Evolutionary conservation across 2,329 filamentous ascomycete species (phyloP).

Genomic region (Dactylellina sp.): DNA sequence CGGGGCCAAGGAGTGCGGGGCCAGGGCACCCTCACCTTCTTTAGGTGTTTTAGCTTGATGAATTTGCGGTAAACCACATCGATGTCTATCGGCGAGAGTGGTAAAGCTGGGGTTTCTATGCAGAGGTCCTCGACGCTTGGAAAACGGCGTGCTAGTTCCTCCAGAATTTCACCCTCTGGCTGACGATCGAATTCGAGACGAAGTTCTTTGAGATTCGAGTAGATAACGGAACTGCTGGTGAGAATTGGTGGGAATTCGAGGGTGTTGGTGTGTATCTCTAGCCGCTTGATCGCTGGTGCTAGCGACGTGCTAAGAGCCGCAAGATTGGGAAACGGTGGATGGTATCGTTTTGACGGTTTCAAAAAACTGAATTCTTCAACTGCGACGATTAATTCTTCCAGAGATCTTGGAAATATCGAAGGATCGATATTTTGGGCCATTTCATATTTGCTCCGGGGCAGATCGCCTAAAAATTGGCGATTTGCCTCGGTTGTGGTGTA

Average conservation of each 20-base stretch:
- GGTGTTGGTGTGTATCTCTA: not conserved
- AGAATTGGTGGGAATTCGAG: slow-evolving; percentile 4
- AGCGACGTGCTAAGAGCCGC: not conserved
- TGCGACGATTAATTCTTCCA: slow-evolving; percentile 4
- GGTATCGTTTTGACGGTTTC: not conserved
- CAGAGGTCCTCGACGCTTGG: slow-evolving; percentile 7
- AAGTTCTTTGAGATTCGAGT: not conserved
- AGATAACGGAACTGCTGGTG: not conserved
- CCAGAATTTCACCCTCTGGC: not conserved
- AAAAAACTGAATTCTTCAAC: slow-evolving; percentile 2
- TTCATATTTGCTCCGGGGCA: not conserved
- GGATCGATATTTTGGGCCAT: not conserved
- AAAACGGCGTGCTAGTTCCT: not conserved
- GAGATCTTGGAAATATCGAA: not conserved
- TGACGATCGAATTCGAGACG: not conserved
- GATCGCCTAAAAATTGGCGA: slow-evolving; percentile 1
- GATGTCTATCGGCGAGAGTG: not conserved
- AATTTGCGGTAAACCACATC: not conserved
- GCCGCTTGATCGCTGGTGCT: not conserved
- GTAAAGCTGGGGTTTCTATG: not conserved
- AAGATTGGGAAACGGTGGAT: slow-evolving; percentile 9
- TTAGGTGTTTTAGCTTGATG: not conserved
- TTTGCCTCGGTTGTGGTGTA: slow-evolving; percentile 9
- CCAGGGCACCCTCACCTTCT: not conserved
- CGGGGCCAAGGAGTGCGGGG: slow-evolving; percentile 7